Percentiles rank a stretch among this genome's conserved stretches.
phyloP scores from a whole-genome alignment of 345 rosid genomes.

The Euphorbia peplus region DNA sequence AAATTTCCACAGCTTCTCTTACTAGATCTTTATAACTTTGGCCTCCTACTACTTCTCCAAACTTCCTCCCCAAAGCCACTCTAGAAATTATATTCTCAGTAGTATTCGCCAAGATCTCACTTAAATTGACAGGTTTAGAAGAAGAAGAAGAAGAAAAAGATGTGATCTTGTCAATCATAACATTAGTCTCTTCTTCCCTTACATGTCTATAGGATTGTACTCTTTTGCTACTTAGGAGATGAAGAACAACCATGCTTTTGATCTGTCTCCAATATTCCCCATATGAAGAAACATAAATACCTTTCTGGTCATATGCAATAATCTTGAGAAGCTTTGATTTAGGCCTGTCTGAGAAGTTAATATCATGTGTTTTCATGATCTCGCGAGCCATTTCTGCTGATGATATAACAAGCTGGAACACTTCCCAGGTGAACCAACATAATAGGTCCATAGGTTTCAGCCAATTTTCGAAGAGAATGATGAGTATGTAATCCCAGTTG shows the following conservation, averaged over 20 bases:
- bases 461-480: conserved; percentile 36
- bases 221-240: conserved; percentile 48
- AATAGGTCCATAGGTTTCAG: conserved; percentile 47
- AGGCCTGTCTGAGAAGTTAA: conserved; percentile 42
- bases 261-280: conserved; percentile 73
- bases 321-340: conserved; percentile 11
- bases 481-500: conserved; percentile 47
- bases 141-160: conserved; percentile 14
- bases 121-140: conserved; percentile 30
- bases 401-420: conserved; percentile 47
- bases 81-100: conserved; percentile 43
- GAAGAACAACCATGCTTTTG: conserved; percentile 43
- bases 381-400: conserved; percentile 44
- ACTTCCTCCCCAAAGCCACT: conserved; percentile 49
- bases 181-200: conserved; percentile 44
- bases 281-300: conserved; percentile 42
- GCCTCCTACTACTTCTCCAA: conserved; percentile 28
- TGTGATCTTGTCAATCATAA: conserved; percentile 28
- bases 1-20: conserved; percentile 20
- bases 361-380: conserved; percentile 58
- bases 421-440: conserved; percentile 56
- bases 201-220: conserved; percentile 38
- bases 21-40: conserved; percentile 29
- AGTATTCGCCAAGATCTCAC: conserved; percentile 20
- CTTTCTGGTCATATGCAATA: conserved; percentile 36